phyloP scores from a whole-genome alignment of 2,329 filamentous ascomycete species.

The Monosporascus sp. region DNA sequence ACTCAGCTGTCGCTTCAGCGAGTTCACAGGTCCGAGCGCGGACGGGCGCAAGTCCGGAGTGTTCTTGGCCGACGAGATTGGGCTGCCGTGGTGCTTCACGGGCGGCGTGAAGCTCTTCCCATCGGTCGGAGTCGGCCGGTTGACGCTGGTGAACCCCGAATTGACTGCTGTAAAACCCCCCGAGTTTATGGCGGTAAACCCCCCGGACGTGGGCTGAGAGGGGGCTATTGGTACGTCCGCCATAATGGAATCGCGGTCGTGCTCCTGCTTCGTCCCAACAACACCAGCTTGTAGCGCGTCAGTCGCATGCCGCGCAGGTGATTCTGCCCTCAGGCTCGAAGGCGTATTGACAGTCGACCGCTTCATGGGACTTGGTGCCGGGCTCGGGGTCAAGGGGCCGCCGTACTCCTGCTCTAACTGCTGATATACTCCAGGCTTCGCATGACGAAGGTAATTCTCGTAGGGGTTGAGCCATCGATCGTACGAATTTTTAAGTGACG shows the following conservation, averaged over 20 bases:
- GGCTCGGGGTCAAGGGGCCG: slow-evolving; percentile 77
- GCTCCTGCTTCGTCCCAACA: slow-evolving; percentile 38
- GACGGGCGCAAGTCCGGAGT: slow-evolving; percentile 60
- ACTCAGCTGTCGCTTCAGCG: slow-evolving; percentile 74
- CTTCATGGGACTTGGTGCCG: slow-evolving; percentile 65
- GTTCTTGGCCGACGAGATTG: slow-evolving; percentile 57
- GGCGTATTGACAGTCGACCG: slow-evolving; percentile 56
- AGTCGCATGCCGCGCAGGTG: slow-evolving; percentile 56
- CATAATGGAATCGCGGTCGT: slow-evolving; percentile 44
- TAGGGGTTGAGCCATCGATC: slow-evolving; percentile 96
- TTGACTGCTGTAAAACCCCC: slow-evolving; percentile 73
- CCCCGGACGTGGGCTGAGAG: slow-evolving; percentile 37
- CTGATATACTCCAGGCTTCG: slow-evolving; percentile 94
- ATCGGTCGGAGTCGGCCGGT: slow-evolving; percentile 40
- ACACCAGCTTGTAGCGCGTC: slow-evolving; percentile 47
- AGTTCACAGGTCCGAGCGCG: slow-evolving; percentile 47
- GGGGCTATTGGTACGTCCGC: slow-evolving; percentile 36
- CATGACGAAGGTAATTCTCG: slow-evolving; percentile 85
- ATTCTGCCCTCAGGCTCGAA: slow-evolving; percentile 54
- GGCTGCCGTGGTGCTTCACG: slow-evolving; percentile 55
- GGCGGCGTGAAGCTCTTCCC: slow-evolving; percentile 57
- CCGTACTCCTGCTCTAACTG: slow-evolving; percentile 91
- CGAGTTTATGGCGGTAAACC: slow-evolving; percentile 57
- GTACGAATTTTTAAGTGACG: slow-evolving; percentile 96
- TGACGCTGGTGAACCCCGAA: slow-evolving; percentile 61